Evolutionary conservation across 108 stramenopile species (phyloP), one percentile per base, ranked within the genome.

Genomic region (Nannochloropsis granulata): DNA sequence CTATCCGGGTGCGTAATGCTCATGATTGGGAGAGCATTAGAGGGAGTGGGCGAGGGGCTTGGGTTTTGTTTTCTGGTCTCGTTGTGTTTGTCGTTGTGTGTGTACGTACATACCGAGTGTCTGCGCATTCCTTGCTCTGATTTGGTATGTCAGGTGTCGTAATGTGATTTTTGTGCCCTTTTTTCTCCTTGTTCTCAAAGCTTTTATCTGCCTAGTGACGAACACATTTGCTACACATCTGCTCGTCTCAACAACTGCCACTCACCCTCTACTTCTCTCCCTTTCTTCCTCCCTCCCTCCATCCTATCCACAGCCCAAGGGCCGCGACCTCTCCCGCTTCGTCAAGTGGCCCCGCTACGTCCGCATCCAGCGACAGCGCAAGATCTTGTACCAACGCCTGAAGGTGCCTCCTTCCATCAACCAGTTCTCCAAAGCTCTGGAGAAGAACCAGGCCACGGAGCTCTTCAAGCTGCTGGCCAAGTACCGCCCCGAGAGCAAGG

Each of bases 291-390:
- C n/a, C 5, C n/a, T 80, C 25, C 25, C 23, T 84, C 24, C 82
- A 26, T 43, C 34, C 10, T 13, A 43, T 83, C 12, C 23, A 83
- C 90, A 92, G 87, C 97, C 97, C 81, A 84, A 87, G 43, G 94
- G 94, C 79, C 93, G 95, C 85, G 97, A 99, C 86, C 93, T 99
- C 88, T 92, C 92, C 87, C 94, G 98, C 34, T 99, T 98, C 86
- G 98, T 99, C 82, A 92, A 92, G 81, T 99, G 98, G 98, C 98
- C 98, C 78, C 89, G 93, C 82, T 97, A 99, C 86, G 95, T 99
- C 44, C 95, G 98, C 83, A 91, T 99, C 91, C 98, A 99, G 91
- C 94, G 98, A 82, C 98, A 99, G 92, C 94, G 96, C 83, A 95
- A 97, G 88, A 96, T 99, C 42, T 91, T 99, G 45, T 94, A 95